phyloP scores from a whole-genome alignment of 1,284 basidiomycete genomes.

The Microbotryomycetes sp. region DNA sequence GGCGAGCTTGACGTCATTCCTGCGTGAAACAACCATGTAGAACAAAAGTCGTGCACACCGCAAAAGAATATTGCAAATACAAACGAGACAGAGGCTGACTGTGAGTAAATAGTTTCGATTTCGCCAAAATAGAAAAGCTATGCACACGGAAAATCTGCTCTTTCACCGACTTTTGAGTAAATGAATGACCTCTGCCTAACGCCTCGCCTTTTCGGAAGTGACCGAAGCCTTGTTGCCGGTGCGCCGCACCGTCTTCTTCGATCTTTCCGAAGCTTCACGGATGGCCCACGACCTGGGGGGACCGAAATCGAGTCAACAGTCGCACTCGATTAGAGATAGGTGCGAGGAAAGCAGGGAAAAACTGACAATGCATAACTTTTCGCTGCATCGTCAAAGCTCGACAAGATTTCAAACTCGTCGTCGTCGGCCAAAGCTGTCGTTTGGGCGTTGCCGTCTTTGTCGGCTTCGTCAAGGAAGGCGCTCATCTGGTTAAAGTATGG shows the following conservation, averaged over 20 bases:
- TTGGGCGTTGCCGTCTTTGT: constrained; percentile 5
- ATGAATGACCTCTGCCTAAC: no score
- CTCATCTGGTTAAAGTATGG: constrained; percentile 24
- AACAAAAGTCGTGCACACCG: no score
- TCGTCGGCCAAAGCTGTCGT: constrained; percentile 28
- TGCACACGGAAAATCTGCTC: no score
- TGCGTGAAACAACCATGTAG: no score
- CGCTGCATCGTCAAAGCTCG: constrained; percentile 60
- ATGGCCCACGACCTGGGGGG: constrained; percentile 31
- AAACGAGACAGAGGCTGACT: no score
- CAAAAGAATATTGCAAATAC: no score
- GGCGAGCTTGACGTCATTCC: no score
- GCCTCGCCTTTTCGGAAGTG: neutral
- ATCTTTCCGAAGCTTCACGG: constrained; percentile 32
- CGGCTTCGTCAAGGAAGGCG: constrained; percentile 35
- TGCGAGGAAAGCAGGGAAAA: constrained; percentile 47
- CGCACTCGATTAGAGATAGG: no score
- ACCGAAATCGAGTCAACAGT: neutral
- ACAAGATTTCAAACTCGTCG: constrained; percentile 38
- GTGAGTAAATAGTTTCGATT: no score
- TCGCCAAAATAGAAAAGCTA: no score
- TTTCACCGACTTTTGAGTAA: no score
- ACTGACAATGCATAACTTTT: constrained; percentile 72
- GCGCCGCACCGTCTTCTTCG: constrained; percentile 26
- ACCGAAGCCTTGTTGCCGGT: constrained; percentile 12